These are phyloP conservation scores for Metschnikowia kofuensis DNA, from an alignment of 805 yeast species.

Conservation along the genomic window DNA sequence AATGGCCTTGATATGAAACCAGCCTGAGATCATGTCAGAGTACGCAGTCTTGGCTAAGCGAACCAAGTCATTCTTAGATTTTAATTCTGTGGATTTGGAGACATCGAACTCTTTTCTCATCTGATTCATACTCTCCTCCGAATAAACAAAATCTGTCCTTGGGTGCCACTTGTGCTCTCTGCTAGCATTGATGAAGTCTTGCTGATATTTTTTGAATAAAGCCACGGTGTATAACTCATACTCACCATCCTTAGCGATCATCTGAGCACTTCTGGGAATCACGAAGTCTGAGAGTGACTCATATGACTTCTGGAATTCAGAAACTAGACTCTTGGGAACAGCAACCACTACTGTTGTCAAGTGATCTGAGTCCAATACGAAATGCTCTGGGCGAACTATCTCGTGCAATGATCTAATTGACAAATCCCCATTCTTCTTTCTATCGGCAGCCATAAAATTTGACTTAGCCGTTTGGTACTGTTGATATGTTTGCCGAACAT, in stretches of 20 bases:
- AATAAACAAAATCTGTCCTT: slow-evolving; percentile 79
- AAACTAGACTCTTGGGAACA: slow-evolving; percentile 66
- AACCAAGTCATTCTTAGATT: slow-evolving; percentile 69
- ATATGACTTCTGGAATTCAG: slow-evolving; percentile 64
- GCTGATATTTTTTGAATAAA: slow-evolving; percentile 75
- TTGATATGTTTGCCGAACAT: slow-evolving; percentile 73
- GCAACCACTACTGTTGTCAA: slow-evolving; percentile 83
- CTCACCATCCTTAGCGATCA: slow-evolving; percentile 71
- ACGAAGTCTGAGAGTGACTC: slow-evolving; percentile 79
- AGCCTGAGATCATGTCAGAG: slow-evolving; percentile 75
- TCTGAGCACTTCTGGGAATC: slow-evolving; percentile 84
- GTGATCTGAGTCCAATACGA: slow-evolving; percentile 83
- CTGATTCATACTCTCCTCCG: slow-evolving; percentile 69
- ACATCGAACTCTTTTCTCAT: slow-evolving; percentile 76
- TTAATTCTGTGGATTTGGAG: slow-evolving; percentile 71
- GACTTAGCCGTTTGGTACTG: slow-evolving; percentile 80
- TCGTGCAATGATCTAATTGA: slow-evolving; percentile 89
- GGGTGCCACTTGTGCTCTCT: slow-evolving; percentile 91
- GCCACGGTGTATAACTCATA: slow-evolving; percentile 74
- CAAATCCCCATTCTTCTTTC: slow-evolving; percentile 91
- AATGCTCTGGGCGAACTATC: slow-evolving; percentile 77
- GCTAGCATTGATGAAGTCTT: slow-evolving; percentile 64
- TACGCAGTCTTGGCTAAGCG: slow-evolving; percentile 89
- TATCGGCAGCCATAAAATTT: slow-evolving; percentile 80
- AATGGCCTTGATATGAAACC: slow-evolving; percentile 88